These are phyloP conservation scores for Cordyceps tenuipes DNA, from an alignment of 2,329 filamentous ascomycete species.

Conservation along the genomic window DNA sequence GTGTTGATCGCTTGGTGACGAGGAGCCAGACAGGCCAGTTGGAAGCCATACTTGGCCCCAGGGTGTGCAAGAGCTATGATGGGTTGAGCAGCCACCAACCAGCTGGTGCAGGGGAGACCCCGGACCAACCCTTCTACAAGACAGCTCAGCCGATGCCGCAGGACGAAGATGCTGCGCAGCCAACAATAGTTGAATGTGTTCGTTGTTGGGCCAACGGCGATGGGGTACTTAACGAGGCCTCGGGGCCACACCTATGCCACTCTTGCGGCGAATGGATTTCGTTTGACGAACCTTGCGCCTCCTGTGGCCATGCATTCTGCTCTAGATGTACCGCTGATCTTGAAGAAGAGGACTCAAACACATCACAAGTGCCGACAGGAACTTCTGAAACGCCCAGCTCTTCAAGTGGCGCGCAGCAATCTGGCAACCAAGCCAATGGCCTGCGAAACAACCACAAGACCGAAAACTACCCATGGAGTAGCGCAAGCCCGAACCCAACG, in stretches of 20 bases:
- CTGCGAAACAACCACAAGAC: neutral
- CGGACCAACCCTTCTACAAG: neutral
- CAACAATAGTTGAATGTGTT: neutral
- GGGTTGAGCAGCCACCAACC: neutral
- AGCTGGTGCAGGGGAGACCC: neutral
- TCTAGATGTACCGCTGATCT: constrained; percentile 33
- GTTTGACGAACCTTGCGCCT: constrained; percentile 32
- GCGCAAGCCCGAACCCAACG: neutral
- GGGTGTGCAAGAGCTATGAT: neutral
- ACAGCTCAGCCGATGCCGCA: no score
- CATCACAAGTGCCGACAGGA: neutral
- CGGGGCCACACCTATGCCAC: constrained; percentile 36
- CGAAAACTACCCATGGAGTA: neutral
- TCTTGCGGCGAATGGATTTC: constrained; percentile 36
- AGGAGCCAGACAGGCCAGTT: neutral
- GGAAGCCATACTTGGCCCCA: neutral
- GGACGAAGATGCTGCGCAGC: neutral
- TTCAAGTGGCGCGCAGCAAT: neutral
- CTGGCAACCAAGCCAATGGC: neutral
- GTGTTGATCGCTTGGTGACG: neutral
- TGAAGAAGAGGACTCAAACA: neutral
- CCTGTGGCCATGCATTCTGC: constrained; percentile 45
- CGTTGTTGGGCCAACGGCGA: neutral
- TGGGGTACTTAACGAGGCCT: neutral
- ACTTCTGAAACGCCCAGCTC: neutral